These are phyloP conservation scores for Tricharina praecox DNA, from an alignment of 495 filamentous ascomycete genomes.

Conservation along the genomic window DNA sequence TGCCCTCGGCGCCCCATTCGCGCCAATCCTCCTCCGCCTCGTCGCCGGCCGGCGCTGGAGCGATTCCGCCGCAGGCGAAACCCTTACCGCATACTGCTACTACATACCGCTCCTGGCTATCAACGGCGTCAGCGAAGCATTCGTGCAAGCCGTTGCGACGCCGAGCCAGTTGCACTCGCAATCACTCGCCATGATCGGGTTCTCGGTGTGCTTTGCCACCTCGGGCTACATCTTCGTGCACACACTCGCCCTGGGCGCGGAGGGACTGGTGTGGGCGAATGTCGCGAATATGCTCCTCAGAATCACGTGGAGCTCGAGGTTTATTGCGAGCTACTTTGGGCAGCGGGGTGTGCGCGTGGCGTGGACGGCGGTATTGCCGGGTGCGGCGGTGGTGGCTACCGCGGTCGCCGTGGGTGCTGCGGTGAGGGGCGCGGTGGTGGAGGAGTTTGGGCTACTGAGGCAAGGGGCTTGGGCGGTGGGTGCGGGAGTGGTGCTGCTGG, in stretches of 20 bases:
- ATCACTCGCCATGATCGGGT: conserved; percentile 62
- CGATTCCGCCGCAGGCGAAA: conserved; percentile 40
- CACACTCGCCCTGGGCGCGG: conserved; percentile 48
- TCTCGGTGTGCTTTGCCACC: conserved; percentile 53
- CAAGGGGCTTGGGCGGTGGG: not conserved
- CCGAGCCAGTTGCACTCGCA: conserved; percentile 53
- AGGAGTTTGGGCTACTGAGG: not conserved
- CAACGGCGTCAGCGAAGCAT: conserved; percentile 85
- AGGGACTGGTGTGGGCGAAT: conserved; percentile 70
- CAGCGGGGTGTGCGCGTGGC: conserved; percentile 28
- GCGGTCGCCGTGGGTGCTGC: conserved; percentile 26
- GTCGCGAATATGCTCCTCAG: conserved; percentile 69
- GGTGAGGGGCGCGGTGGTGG: conserved; percentile 14
- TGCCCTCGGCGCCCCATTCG: conserved; percentile 52
- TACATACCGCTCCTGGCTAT: conserved; percentile 84
- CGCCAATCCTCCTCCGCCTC: conserved; percentile 50
- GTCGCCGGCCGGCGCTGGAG: conserved; percentile 63
- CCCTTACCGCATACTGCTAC: conserved; percentile 66
- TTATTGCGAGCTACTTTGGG: conserved; percentile 49
- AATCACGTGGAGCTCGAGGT: conserved; percentile 59
- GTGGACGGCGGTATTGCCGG: conserved; percentile 20
- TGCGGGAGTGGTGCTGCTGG: not conserved
- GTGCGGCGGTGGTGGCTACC: conserved; percentile 23
- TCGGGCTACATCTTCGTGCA: conserved; percentile 55
- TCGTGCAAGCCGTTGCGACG: conserved; percentile 69